Conservation (phyloP, 768 basidiomycete species). For the Xerocomellus chrysenteron region DNA sequence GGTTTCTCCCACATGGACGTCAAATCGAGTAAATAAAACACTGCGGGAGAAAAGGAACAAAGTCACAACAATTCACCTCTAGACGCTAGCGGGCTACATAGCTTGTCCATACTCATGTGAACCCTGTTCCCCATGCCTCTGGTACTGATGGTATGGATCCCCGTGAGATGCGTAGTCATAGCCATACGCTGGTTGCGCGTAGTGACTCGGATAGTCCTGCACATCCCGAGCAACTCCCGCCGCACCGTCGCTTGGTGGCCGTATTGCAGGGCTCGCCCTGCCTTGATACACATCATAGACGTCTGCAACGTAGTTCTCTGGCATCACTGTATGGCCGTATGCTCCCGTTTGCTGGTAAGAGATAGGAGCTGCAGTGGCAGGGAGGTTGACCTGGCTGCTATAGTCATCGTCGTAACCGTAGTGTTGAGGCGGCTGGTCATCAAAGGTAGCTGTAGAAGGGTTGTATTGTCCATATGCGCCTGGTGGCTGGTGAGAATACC, state of each 20-base stretch:
- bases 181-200: constrained; percentile 21
- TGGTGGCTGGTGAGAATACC: constrained; percentile 59
- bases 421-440: constrained; percentile 48
- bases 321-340: constrained; percentile 16
- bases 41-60: constrained; percentile 11
- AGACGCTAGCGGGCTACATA: constrained; percentile 23
- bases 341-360: constrained; percentile 38
- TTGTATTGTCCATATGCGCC: constrained; percentile 56
- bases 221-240: constrained; percentile 40
- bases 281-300: constrained; percentile 58
- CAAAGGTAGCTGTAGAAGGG: constrained; percentile 54
- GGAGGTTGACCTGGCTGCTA: constrained; percentile 60
- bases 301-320: constrained; percentile 41
- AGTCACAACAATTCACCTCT: constrained; percentile 17
- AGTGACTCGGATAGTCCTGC: constrained; percentile 36
- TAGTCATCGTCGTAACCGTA: constrained; percentile 67
- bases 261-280: constrained; percentile 38
- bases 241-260: constrained; percentile 33
- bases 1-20: constrained; percentile 4
- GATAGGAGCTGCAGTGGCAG: constrained; percentile 58
- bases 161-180: constrained; percentile 32
- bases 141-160: constrained; percentile 28
- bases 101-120: constrained; percentile 34
- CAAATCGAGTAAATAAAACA: constrained; percentile 32
- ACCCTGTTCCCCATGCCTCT: constrained; percentile 30